These are phyloP conservation scores for Ammopiptanthus mongolicus DNA, from an alignment of 306 rosid species.

Conservation along the genomic window DNA sequence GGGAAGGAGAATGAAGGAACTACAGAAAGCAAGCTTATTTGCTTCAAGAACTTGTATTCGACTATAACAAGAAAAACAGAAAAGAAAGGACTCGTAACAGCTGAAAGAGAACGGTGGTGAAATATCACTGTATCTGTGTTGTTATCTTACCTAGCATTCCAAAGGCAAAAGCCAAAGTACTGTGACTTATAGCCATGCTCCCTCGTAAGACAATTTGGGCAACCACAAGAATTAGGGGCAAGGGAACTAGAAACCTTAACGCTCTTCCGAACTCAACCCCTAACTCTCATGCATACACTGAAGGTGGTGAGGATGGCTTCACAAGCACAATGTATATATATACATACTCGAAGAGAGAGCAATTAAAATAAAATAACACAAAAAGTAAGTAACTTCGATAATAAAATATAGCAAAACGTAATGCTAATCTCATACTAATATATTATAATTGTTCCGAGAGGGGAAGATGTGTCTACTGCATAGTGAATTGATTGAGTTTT, in stretches of 20 bases:
- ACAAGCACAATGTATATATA: slow-evolving; percentile 14
- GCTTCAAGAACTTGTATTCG: no score
- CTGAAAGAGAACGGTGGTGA: background rate
- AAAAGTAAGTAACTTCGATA: background rate
- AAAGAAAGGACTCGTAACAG: background rate
- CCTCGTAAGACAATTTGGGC: background rate
- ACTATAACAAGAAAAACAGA: background rate
- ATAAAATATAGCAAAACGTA: background rate
- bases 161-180: slow-evolving; percentile 54
- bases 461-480: background rate
- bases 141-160: slow-evolving; percentile 61
- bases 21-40: no score
- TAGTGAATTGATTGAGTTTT: slow-evolving; percentile 18
- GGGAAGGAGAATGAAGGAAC: no score
- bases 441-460: background rate
- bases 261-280: slow-evolving; percentile 6
- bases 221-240: slow-evolving; percentile 18
- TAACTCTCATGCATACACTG: slow-evolving; percentile 25
- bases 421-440: no score
- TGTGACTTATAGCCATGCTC: slow-evolving; percentile 39
- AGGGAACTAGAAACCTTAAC: slow-evolving; percentile 28
- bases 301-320: slow-evolving; percentile 17
- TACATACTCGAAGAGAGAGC: background rate
- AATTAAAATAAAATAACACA: background rate
- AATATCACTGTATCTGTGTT: background rate